Evolutionary conservation across 2,329 filamentous ascomycete species (phyloP).

Genomic region (Phialophora macrospora): DNA sequence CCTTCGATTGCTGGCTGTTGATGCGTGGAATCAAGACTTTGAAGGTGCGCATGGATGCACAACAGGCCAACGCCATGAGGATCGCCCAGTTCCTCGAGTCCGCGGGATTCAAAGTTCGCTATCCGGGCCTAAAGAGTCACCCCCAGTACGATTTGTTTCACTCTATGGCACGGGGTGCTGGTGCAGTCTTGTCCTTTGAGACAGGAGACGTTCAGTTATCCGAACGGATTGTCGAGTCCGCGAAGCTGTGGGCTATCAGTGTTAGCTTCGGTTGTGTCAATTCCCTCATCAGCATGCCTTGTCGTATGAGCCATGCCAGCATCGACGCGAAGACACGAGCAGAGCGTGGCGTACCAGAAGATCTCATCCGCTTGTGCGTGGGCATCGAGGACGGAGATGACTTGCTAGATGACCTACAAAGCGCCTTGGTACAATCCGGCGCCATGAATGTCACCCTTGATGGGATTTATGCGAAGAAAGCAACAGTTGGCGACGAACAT

Average conservation of each 20-base stretch:
- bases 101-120: slow-evolving; percentile 92
- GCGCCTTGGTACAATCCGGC: slow-evolving; percentile 91
- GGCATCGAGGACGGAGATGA: slow-evolving; percentile 94
- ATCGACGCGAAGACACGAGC: slow-evolving; percentile 93
- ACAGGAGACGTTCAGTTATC: slow-evolving; percentile 83
- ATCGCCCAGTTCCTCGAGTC: slow-evolving; percentile 79
- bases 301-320: slow-evolving; percentile 98
- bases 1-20: slow-evolving; percentile 94
- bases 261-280: slow-evolving; percentile 99
- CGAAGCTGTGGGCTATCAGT: slow-evolving; percentile 89
- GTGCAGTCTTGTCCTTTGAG: slow-evolving; percentile 94
- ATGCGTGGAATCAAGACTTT: slow-evolving; percentile 96
- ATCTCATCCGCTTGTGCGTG: slow-evolving; percentile 92
- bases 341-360: slow-evolving; percentile 91
- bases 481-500: slow-evolving; percentile 32
- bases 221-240: slow-evolving; percentile 91
- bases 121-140: slow-evolving; percentile 90
- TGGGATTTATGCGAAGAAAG: slow-evolving; percentile 69
- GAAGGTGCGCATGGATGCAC: slow-evolving; percentile 97
- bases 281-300: slow-evolving; percentile 98
- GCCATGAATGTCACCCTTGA: slow-evolving; percentile 86
- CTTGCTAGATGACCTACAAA: slow-evolving; percentile 87
- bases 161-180: slow-evolving; percentile 91
- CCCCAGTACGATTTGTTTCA: slow-evolving; percentile 96
- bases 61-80: slow-evolving; percentile 86